Conservation (phyloP, 2,329 filamentous ascomycete species). For the Apiospora koreana region DNA sequence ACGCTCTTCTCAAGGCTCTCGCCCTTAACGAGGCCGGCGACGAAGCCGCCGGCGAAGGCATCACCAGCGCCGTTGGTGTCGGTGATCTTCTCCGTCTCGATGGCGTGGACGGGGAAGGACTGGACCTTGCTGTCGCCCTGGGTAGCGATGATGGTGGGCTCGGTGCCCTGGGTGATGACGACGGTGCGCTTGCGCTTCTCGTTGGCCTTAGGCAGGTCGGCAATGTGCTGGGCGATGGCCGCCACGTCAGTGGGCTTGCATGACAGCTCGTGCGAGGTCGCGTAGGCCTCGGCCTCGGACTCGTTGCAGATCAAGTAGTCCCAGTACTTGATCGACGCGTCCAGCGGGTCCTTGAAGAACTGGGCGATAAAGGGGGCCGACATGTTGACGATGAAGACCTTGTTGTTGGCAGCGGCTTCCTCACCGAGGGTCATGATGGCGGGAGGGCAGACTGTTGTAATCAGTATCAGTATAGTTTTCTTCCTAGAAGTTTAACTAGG, state of each 20-base stretch:
- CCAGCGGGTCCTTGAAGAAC: constrained; percentile 96
- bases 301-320: constrained; percentile 98
- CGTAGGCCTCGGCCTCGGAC: constrained; percentile 87
- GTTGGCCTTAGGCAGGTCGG: constrained; percentile 92
- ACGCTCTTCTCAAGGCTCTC: constrained; percentile 77
- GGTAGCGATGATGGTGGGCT: constrained; percentile 82
- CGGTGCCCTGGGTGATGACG: constrained; percentile 93
- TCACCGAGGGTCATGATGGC: constrained; percentile 89
- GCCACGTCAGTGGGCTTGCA: constrained; percentile 71
- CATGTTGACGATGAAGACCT: constrained; percentile 88
- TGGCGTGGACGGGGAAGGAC: constrained; percentile 79
- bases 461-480: too few species aligned
- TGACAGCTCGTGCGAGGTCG: constrained; percentile 73
- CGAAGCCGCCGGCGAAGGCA: constrained; percentile 92
- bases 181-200: constrained; percentile 78
- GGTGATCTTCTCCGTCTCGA: constrained; percentile 77
- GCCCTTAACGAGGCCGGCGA: constrained; percentile 84
- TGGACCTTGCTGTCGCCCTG: constrained; percentile 70
- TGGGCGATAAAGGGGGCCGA: constrained; percentile 94
- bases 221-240: constrained; percentile 83
- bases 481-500: too few species aligned
- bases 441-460: constrained; percentile 71
- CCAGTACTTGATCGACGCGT: constrained; percentile 85
- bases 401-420: constrained; percentile 86
- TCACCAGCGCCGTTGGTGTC: constrained; percentile 98